Conservation (phyloP, 1,284 basidiomycete species). For the Dichomitus squalens region DNA sequence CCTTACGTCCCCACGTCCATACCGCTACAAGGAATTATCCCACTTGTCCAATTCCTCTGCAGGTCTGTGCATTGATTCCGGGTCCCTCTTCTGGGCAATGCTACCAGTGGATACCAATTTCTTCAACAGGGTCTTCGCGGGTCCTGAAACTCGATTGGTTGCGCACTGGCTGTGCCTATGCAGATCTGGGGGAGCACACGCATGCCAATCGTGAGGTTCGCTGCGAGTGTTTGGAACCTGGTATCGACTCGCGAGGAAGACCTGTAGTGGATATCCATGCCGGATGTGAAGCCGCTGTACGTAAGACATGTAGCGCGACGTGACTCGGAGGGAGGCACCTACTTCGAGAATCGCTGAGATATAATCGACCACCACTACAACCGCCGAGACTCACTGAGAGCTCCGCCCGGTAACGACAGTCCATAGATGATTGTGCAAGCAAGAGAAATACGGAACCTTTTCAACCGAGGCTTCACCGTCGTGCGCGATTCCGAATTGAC, state of each 20-base stretch:
- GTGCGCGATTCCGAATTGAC: too few relatives aligned
- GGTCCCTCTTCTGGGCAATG: constrained; percentile 41
- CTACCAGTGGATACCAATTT: constrained; percentile 48
- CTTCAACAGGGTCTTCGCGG: constrained; percentile 74
- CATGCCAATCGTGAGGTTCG: constrained; percentile 55
- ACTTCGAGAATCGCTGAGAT: too few relatives aligned
- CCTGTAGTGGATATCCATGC: constrained; percentile 65
- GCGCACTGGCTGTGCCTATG: constrained; percentile 63
- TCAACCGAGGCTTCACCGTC: too few relatives aligned
- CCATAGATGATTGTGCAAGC: too few relatives aligned
- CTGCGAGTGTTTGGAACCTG: constrained; percentile 47
- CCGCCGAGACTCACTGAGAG: too few relatives aligned
- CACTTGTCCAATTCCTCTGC: constrained; percentile 45
- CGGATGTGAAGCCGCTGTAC: constrained; percentile 61
- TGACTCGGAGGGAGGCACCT: too few relatives aligned
- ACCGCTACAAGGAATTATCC: constrained; percentile 40
- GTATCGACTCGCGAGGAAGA: constrained; percentile 53
- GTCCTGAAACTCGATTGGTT: constrained; percentile 70
- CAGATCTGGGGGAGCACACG: constrained; percentile 62
- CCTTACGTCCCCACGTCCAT: constrained; percentile 19
- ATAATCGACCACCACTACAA: too few relatives aligned
- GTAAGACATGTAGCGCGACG: too few relatives aligned
- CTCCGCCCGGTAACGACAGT: too few relatives aligned
- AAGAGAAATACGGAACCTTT: too few relatives aligned
- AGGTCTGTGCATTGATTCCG: constrained; percentile 42